Base-by-base conservation (phyloP, 371 early-diverging fungal species). In the Mitosporidium daphniae region DNA sequence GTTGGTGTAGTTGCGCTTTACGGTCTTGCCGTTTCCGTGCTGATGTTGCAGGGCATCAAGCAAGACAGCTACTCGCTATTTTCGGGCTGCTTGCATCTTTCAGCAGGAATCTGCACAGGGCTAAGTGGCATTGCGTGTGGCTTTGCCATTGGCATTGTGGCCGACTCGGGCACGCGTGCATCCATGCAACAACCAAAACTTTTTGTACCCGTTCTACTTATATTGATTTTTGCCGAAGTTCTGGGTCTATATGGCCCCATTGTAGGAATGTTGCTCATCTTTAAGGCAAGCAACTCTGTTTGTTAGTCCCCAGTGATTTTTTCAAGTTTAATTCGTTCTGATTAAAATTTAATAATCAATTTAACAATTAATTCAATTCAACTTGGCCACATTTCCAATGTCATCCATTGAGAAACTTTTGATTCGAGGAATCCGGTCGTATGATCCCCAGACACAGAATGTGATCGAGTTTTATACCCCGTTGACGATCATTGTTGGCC, bases 201-300 rank as follows among this genome's bases (percentile, higher is more conserved):
- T 38, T 89, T 73, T 48, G 84, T 89, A 23, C 17, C 29, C 17
- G 16, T 30, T 14, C 55, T 65, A 34, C 54, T 89, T 40, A 77
- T 89, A 29, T 60, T 89, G 31, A 84, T 89, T 66, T 89, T 89
- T 44, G 86, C 91, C 35, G 91, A 89, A 62, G 86, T 89, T 14
- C 53, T 89, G 47, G 75, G 70, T 37, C 55, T 74, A 29, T 74
- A 74, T 33, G 75, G 75, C 18, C 48, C 68, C 20, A 71, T 86
- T 40, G 0, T 34, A 16, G 77, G n/a, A n/a, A n/a, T n/a, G n/a
- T n/a, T n/a, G n/a, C n/a, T n/a, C n/a, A n/a, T n/a, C n/a, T n/a
- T n/a, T n/a, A n/a, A n/a, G n/a, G n/a, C n/a, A n/a, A n/a, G n/a
- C n/a, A n/a, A n/a, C n/a, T n/a, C n/a, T n/a, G n/a, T n/a, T n/a